Conservation (phyloP, 768 basidiomycete genomes). For the Lactarius evosmus region DNA sequence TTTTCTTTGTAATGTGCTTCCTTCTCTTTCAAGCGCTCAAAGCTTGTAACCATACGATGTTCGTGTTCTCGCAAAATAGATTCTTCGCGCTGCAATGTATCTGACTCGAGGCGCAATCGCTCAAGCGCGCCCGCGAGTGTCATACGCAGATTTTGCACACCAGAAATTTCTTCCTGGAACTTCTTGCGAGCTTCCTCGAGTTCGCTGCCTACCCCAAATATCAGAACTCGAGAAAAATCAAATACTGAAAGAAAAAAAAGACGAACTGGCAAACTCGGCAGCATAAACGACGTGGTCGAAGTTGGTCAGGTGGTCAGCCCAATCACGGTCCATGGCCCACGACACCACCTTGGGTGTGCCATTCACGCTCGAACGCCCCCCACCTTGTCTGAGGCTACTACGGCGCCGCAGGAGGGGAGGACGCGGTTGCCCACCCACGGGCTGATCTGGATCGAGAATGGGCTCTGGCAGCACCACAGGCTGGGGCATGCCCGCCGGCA, state of each 20-base stretch:
- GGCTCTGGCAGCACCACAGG: neutral
- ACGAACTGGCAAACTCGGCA: slow-evolving; percentile 42
- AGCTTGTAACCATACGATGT: slow-evolving; percentile 38
- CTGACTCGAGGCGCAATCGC: slow-evolving; percentile 39
- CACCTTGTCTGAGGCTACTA: slow-evolving; percentile 59
- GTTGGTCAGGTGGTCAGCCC: slow-evolving; percentile 54
- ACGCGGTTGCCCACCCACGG: slow-evolving; percentile 25
- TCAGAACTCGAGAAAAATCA: neutral
- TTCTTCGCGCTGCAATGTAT: slow-evolving; percentile 43
- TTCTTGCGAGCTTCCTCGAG: slow-evolving; percentile 55
- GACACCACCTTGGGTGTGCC: slow-evolving; percentile 65
- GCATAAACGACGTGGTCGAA: slow-evolving; percentile 42
- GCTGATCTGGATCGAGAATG: slow-evolving; percentile 27
- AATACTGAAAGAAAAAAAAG: neutral
- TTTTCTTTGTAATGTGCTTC: slow-evolving; percentile 43
- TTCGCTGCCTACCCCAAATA: slow-evolving; percentile 46
- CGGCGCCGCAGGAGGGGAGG: slow-evolving; percentile 46
- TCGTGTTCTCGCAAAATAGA: slow-evolving; percentile 43
- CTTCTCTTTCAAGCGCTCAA: slow-evolving; percentile 41
- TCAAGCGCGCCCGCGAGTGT: slow-evolving; percentile 47
- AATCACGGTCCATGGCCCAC: slow-evolving; percentile 69
- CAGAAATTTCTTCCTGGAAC: slow-evolving; percentile 61
- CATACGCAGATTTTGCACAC: slow-evolving; percentile 53
- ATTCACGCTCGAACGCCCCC: slow-evolving; percentile 41
- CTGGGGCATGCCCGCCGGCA: slow-evolving; percentile 6